Evolutionary conservation across 1,139 yeast genomes (phyloP), one percentile per base, ranked within the genome.

Genomic region (Hansenula sp.): DNA sequence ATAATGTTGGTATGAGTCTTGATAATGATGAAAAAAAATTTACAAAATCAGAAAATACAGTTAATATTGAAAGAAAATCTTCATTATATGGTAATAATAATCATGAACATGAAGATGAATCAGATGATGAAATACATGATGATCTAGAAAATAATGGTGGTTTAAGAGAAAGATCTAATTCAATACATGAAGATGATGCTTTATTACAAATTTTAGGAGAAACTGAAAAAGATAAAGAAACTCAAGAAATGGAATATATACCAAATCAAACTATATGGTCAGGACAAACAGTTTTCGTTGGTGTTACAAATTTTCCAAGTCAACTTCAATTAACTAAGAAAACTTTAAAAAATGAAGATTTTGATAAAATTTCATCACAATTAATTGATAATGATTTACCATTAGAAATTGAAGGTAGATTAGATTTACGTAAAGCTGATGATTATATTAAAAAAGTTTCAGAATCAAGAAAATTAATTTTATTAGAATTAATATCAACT

Each of bases 381-480:
- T 47, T 66, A 47, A 41, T 62, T 58, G 51, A 65, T 60, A 34
- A 62, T 17, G 54, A 55, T 14, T 47, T 56, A 11, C 62, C 65
- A 3, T 65, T 82, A 43, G 67, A 66, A 29, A 66, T 84, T 34
- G 83, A 79, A 47, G 95, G 95, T 2, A 67, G 87, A 41, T 65
- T 85, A 37, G 80, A 76, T 53, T 60, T 69, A 9, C 42, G 50
- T 4, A 67, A 63, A 36, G 92, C 89, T 1, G 79, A 75, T 40
- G 64, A 65, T 8, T 86, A 86, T 55, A 63, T 86, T 42, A 54
- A 61, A 34, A 71, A 71, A 48, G 73, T 82, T 16, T 67, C 85
- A 45, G 75, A 74, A 47, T 18, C 49, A 0, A 46, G 53, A 35
- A 52, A 47, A 36, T 57, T 85, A 29, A 73, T 71, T 29, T 56